Evolutionary conservation across 2,329 filamentous ascomycete species (phyloP).

Genomic region (Pseudocercospora crystallina): DNA sequence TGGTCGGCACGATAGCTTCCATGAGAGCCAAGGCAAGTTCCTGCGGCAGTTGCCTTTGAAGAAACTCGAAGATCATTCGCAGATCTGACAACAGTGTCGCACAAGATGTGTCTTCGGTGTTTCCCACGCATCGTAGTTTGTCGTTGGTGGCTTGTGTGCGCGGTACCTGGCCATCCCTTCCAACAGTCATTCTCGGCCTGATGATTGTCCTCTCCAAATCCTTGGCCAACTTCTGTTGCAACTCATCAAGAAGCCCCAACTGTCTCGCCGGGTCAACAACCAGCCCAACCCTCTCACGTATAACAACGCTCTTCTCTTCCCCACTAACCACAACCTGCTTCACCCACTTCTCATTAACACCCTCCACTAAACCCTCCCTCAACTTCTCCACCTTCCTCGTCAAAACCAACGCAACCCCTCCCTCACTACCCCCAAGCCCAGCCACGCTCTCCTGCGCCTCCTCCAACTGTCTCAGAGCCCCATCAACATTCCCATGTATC

Average conservation of each 20-base stretch:
- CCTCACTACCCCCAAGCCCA: slow-evolving; percentile 60
- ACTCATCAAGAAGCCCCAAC: slow-evolving; percentile 27
- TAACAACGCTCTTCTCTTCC: slow-evolving; percentile 54
- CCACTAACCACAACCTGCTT: slow-evolving; percentile 67
- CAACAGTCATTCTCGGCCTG: slow-evolving; percentile 27
- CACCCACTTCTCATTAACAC: slow-evolving; percentile 70
- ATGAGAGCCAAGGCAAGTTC: slow-evolving; percentile 59
- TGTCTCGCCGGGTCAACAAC: slow-evolving; percentile 22
- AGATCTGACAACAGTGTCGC: slow-evolving; percentile 45
- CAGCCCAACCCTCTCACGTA: slow-evolving; percentile 45
- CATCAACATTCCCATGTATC: slow-evolving; percentile 45
- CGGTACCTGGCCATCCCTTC: slow-evolving; percentile 20
- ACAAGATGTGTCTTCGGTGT: slow-evolving; percentile 15
- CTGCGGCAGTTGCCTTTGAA: slow-evolving; percentile 52
- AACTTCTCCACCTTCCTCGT: slow-evolving; percentile 64
- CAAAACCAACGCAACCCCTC: slow-evolving; percentile 65
- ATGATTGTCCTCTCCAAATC: slow-evolving; percentile 33
- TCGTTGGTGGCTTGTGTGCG: slow-evolving; percentile 23
- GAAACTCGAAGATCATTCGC: slow-evolving; percentile 48
- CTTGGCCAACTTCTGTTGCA: slow-evolving; percentile 27
- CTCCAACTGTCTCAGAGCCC: slow-evolving; percentile 51
- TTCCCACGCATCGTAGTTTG: slow-evolving; percentile 27
- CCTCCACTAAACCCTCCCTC: slow-evolving; percentile 64
- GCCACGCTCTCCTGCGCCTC: slow-evolving; percentile 54
- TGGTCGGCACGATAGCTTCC: slow-evolving; percentile 65